phyloP scores from a whole-genome alignment of 768 basidiomycete genomes.

The Podaxis carcinomalis region DNA sequence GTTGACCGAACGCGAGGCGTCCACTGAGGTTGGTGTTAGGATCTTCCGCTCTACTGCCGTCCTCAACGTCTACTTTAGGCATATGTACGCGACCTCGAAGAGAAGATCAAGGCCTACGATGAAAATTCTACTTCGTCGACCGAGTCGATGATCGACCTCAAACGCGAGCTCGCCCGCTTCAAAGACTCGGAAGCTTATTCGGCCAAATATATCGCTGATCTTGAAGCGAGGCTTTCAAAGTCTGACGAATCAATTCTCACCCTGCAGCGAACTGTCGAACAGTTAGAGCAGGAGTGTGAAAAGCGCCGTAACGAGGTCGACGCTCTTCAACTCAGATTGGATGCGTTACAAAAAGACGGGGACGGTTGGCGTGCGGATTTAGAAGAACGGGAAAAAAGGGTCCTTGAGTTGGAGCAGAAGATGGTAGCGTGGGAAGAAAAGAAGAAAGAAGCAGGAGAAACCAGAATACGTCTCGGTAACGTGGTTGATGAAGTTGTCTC shows the following conservation, averaged over 20 bases:
- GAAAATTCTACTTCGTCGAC: constrained; percentile 74
- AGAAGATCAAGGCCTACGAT: constrained; percentile 82
- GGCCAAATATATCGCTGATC: constrained; percentile 75
- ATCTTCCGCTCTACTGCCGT: constrained; percentile 7
- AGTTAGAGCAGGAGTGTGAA: constrained; percentile 72
- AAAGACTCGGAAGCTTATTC: constrained; percentile 74
- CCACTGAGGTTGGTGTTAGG: constrained; percentile 70
- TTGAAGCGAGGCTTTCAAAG: constrained; percentile 76
- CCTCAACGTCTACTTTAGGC: constrained; percentile 44
- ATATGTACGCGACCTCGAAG: constrained; percentile 91
- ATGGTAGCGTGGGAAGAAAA: constrained; percentile 77
- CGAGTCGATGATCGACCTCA: constrained; percentile 78
- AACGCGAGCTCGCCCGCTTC: constrained; percentile 74
- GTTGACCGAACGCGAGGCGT: constrained; percentile 81
- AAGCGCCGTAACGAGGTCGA: constrained; percentile 69
- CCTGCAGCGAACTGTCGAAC: constrained; percentile 69
- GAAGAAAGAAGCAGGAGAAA: constrained; percentile 62
- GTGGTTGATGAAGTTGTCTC: constrained; percentile 68
- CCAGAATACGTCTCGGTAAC: constrained; percentile 59
- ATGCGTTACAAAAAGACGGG: constrained; percentile 65
- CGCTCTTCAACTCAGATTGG: constrained; percentile 66
- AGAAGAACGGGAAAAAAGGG: constrained; percentile 73
- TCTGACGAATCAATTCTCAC: constrained; percentile 73
- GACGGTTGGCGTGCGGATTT: constrained; percentile 83
- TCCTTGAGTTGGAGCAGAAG: constrained; percentile 73